Evolutionary conservation across 2,329 filamentous ascomycete genomes (phyloP).

Genomic region (Aureobasidium pullulans): DNA sequence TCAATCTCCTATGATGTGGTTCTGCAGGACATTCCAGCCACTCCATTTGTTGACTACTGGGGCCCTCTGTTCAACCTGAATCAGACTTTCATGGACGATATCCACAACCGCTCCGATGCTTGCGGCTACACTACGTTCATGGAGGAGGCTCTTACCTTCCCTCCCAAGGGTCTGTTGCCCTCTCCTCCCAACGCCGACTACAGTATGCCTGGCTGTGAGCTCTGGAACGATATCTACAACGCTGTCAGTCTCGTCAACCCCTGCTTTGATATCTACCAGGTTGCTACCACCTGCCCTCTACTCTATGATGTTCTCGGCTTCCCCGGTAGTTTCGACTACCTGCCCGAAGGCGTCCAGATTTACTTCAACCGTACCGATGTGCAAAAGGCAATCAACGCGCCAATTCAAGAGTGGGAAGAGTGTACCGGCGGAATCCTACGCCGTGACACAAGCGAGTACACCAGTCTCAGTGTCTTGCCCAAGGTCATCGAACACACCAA

Average conservation of each 20-base stretch:
- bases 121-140: conserved; percentile 60
- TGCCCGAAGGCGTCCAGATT: conserved; percentile 53
- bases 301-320: conserved; percentile 63
- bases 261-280: conserved; percentile 71
- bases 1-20: conserved; percentile 48
- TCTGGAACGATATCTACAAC: conserved; percentile 42
- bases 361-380: conserved; percentile 68
- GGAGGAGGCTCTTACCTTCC: conserved; percentile 58
- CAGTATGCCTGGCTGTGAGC: conserved; percentile 43
- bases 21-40: conserved; percentile 45
- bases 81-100: conserved; percentile 45
- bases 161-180: conserved; percentile 56
- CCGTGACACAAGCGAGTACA: conserved; percentile 46
- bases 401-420: conserved; percentile 48
- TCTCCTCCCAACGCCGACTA: conserved; percentile 39
- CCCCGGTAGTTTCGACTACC: conserved; percentile 57
- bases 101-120: conserved; percentile 42
- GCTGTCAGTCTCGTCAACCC: conserved; percentile 58
- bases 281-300: conserved; percentile 64
- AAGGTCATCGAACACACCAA: conserved; percentile 65
- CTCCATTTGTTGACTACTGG: conserved; percentile 56
- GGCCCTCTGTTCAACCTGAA: conserved; percentile 56
- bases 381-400: conserved; percentile 60
- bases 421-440: conserved; percentile 45
- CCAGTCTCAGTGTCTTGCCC: conserved; percentile 54